Base-by-base conservation (phyloP, 164 flowering plant genomes). In the Pachysandra terminalis region DNA sequence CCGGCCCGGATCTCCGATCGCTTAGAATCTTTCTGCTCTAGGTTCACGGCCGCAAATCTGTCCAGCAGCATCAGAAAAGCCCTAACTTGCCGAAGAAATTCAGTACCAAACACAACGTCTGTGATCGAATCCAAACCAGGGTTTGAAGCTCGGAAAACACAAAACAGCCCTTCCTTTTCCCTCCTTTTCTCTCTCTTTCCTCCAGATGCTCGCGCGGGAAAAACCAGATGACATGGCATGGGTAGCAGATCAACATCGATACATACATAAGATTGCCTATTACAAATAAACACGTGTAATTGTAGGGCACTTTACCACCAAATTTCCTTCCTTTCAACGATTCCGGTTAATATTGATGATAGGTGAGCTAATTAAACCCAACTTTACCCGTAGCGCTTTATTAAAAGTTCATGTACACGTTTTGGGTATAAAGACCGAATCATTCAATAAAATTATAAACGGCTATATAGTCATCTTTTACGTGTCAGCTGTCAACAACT, bases 171-270 rank as follows among this genome's bases (percentile, higher is more conserved):
- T 16, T 19, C 61, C 37, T 16, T 25, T 25, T 57, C 35, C 13
- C 37, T 25, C 74, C 35, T 74, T 62, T 63, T 61, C 54, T 12
- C 51, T 45, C 51, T 45, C 51, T 45, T 45, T 13, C 17, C 17
- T 45, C 51, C 51, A 25, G 54, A 40, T 49, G 61, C 61, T 64
- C 23, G 76, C 79, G 79, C 79, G 79, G 79, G 79, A 76, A 76
- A 76, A 75, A 64, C 40, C 48, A 70, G 40, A 37, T 28, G 23
- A 61, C 62, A 64, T 67, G 66, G 23, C 74, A 75, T 71, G 63
- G 59, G 55, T 74, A 66, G 12, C 58, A 41, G 28, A 45, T 27
- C 23, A 66, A 10, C 59, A 56, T 25, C 21, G 6, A 16, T 40
- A 48, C 67, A 57, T 48, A 14, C 21, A 26, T 35, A 35, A 57